phyloP scores from a whole-genome alignment of 176 grass and related monocot genomes.

The Bothriochloa decipiens region DNA sequence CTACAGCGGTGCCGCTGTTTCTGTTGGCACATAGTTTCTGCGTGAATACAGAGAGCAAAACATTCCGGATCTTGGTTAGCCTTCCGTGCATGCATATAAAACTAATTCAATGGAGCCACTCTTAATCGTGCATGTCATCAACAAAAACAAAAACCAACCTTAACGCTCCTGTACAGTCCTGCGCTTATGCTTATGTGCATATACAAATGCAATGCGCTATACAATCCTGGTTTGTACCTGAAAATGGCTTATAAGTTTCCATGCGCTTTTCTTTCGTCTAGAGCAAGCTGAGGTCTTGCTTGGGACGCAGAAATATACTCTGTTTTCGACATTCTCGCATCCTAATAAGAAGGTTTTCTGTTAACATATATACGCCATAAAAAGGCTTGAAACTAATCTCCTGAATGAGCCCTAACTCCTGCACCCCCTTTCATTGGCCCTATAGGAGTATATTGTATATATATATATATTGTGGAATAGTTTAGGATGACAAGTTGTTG shows the following conservation, averaged over 20 bases:
- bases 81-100: background rate
- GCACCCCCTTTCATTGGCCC: background rate
- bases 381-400: background rate
- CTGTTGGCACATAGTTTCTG: slow-evolving; percentile 21
- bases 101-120: background rate
- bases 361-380: background rate
- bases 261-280: background rate
- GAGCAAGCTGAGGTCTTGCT: too few relatives aligned
- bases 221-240: background rate
- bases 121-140: too few relatives aligned
- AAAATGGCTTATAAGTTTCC: background rate
- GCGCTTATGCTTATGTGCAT: background rate
- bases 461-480: background rate
- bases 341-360: background rate
- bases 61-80: background rate
- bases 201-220: background rate
- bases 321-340: too few relatives aligned
- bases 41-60: background rate
- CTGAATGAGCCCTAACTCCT: background rate
- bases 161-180: too few relatives aligned
- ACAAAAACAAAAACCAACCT: background rate
- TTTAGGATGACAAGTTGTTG: background rate
- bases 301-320: too few relatives aligned
- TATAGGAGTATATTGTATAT: too few relatives aligned
- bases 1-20: background rate